A percentile compares a stretch with the other conserved stretches of the same genome.
Conservation (phyloP, 2,329 filamentous ascomycete species). For the Fusarium mundagurra region DNA sequence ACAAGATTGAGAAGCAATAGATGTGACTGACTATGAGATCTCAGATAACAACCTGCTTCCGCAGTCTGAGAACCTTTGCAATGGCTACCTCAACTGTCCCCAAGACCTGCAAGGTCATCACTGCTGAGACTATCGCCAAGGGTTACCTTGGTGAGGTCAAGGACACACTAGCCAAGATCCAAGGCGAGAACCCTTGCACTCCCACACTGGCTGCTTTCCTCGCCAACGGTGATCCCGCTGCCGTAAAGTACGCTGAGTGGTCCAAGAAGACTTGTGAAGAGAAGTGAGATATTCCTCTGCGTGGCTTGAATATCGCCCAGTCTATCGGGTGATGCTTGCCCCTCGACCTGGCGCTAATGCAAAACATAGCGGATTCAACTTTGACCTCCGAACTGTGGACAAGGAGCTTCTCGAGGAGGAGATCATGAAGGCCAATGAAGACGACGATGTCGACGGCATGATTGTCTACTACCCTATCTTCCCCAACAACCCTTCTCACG, state of each 20-base stretch:
- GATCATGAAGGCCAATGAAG: slow-evolving; percentile 84
- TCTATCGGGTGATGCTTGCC: slow-evolving; percentile 32
- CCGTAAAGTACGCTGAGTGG: slow-evolving; percentile 95
- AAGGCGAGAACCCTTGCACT: slow-evolving; percentile 62
- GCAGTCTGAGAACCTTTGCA: slow-evolving; percentile 19
- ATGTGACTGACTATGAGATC: slow-evolving; percentile 20
- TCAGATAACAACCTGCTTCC: slow-evolving; percentile 15
- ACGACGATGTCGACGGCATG: slow-evolving; percentile 82
- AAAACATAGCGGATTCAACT: slow-evolving; percentile 79
- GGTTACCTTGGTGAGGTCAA: slow-evolving; percentile 80
- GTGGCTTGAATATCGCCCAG: slow-evolving; percentile 28
- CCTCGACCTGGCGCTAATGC: slow-evolving; percentile 36
- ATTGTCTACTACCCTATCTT: slow-evolving; percentile 99
- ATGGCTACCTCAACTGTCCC: slow-evolving; percentile 53
- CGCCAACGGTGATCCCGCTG: slow-evolving; percentile 90
- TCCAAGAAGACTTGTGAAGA: slow-evolving; percentile 96
- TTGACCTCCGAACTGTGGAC: slow-evolving; percentile 83
- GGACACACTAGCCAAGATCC: slow-evolving; percentile 76
- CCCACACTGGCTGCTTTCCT: slow-evolving; percentile 91
- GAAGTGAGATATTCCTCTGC: slow-evolving; percentile 72
- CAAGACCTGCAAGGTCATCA: slow-evolving; percentile 90
- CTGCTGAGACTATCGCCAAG: slow-evolving; percentile 88
- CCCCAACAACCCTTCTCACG: slow-evolving; percentile 78
- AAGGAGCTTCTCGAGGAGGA: slow-evolving; percentile 92
- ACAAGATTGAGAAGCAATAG: slow-evolving; percentile 1